A percentile compares a stretch with the other conserved stretches of the same genome.
Evolutionary conservation across 2,329 filamentous ascomycete genomes (phyloP).

Genomic region (Exophiala aquamarina): DNA sequence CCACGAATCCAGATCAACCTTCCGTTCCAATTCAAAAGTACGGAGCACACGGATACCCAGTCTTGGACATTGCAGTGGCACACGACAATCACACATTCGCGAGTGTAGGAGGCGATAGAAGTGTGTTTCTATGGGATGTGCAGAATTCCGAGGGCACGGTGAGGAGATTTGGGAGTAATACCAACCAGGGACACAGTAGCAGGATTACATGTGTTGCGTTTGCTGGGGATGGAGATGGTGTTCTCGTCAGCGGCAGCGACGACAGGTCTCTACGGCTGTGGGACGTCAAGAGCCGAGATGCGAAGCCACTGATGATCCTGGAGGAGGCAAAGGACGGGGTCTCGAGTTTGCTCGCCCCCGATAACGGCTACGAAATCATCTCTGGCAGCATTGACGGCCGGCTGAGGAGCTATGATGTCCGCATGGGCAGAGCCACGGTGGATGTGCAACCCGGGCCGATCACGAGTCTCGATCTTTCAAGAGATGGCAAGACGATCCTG

Average conservation of each 20-base stretch:
- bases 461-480: constrained; percentile 71
- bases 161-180: constrained; percentile 66
- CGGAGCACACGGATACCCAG: constrained; percentile 85
- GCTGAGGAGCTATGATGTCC: constrained; percentile 77
- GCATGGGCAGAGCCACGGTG: constrained; percentile 68
- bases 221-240: constrained; percentile 67
- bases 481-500: constrained; percentile 72
- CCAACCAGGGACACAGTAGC: constrained; percentile 60
- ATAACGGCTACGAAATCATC: constrained; percentile 50
- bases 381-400: constrained; percentile 82
- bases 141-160: constrained; percentile 69
- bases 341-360: constrained; percentile 15
- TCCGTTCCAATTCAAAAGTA: constrained; percentile 77
- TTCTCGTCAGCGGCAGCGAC: constrained; percentile 71
- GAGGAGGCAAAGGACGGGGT: constrained; percentile 69
- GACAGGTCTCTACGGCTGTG: constrained; percentile 76
- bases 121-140: constrained; percentile 94
- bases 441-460: constrained; percentile 69
- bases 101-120: constrained; percentile 84
- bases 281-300: constrained; percentile 60
- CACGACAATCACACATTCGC: constrained; percentile 80
- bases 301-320: constrained; percentile 70
- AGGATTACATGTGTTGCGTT: constrained; percentile 79
- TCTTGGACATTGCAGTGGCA: constrained; percentile 74
- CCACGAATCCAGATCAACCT: constrained; percentile 31